These are phyloP conservation scores for Starmerella asiatica DNA, from an alignment of 805 yeast species.

Conservation along the genomic window DNA sequence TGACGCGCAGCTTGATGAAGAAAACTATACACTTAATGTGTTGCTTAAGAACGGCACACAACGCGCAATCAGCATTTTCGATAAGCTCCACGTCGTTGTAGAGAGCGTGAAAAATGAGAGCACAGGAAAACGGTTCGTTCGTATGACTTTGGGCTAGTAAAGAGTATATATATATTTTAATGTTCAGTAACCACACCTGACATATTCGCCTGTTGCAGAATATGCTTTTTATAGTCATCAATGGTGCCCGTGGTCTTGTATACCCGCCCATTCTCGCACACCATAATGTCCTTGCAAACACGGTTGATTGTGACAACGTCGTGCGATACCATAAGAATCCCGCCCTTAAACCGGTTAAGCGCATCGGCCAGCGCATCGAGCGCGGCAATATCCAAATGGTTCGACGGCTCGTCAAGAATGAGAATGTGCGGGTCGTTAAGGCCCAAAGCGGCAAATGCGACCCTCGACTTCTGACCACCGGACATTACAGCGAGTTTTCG, in stretches of 20 bases:
- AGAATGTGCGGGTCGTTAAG: constrained; percentile 80
- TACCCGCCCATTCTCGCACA: constrained; percentile 75
- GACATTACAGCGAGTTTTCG: constrained; percentile 81
- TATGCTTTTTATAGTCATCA: constrained; percentile 79
- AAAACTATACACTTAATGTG: constrained; percentile 54
- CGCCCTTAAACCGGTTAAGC: constrained; percentile 77
- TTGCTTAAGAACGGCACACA: constrained; percentile 33
- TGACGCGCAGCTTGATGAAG: constrained; percentile 54
- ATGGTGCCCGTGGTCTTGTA: constrained; percentile 68
- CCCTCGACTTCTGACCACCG: constrained; percentile 98
- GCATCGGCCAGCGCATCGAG: constrained; percentile 91
- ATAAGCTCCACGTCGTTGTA: constrained; percentile 70
- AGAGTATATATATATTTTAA: constrained; percentile 24
- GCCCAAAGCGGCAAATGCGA: constrained; percentile 93
- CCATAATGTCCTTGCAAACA: constrained; percentile 93
- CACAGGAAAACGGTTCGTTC: constrained; percentile 88
- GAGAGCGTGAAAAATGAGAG: constrained; percentile 69
- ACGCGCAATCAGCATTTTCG: constrained; percentile 54
- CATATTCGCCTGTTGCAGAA: constrained; percentile 59
- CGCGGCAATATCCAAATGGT: constrained; percentile 97
- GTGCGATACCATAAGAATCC: constrained; percentile 94
- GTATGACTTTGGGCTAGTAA: constrained; percentile 31
- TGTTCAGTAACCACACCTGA: constrained; percentile 89
- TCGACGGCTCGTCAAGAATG: constrained; percentile 93
- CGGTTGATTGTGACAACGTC: constrained; percentile 82